These are phyloP conservation scores for Aspergillus proliferans DNA, from an alignment of 2,329 filamentous ascomycete genomes.

Conservation along the genomic window DNA sequence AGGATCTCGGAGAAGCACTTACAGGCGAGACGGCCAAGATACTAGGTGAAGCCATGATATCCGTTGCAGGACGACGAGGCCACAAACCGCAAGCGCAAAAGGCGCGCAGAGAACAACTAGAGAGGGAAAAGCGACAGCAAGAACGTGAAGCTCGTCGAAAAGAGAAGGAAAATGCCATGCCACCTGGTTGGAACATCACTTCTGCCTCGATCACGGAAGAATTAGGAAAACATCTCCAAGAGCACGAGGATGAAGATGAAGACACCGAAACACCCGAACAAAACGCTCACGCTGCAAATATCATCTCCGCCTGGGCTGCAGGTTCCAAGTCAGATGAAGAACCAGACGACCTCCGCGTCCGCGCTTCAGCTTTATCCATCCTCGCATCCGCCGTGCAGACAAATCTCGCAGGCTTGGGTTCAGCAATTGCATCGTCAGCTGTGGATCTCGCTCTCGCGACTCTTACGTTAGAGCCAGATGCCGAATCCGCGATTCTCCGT, in stretches of 20 bases:
- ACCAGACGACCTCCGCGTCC: conserved; percentile 39
- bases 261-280: conserved; percentile 32
- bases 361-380: conserved; percentile 40
- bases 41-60: conserved; percentile 34
- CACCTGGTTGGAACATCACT: conserved; percentile 26
- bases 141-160: conserved; percentile 25
- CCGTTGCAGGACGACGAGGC: conserved; percentile 35
- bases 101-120: conserved; percentile 19
- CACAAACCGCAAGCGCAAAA: conserved; percentile 30
- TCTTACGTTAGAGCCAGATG: conserved; percentile 29
- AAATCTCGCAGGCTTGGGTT: conserved; percentile 34
- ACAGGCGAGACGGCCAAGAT: conserved; percentile 31
- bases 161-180: conserved; percentile 16
- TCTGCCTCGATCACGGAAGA: conserved; percentile 8
- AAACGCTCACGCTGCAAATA: conserved; percentile 27
- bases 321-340: conserved; percentile 31
- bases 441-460: conserved; percentile 37
- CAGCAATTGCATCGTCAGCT: conserved; percentile 27
- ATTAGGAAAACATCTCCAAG: conserved; percentile 2
- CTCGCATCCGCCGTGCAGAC: conserved; percentile 36
- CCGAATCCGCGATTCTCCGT: conserved; percentile 36
- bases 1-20: conserved; percentile 34
- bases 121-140: conserved; percentile 19
- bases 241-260: conserved; percentile 22
- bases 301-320: conserved; percentile 37